Evolutionary conservation across 257 asterid species (phyloP).

Genomic region (Scutellaria barbata): DNA sequence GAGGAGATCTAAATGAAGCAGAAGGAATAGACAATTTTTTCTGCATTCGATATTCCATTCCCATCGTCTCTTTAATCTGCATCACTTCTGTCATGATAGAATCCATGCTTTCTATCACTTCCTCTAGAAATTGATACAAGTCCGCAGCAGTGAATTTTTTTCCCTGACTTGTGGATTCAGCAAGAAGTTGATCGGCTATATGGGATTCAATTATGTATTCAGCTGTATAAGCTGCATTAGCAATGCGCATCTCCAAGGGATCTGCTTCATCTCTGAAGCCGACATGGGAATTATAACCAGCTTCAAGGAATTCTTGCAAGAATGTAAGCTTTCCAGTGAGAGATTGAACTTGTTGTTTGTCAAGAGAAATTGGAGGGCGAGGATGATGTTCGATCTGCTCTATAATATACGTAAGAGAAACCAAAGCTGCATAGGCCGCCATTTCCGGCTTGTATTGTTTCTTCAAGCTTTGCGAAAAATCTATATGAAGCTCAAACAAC

Average conservation of each 20-base stretch:
- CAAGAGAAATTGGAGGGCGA: not conserved
- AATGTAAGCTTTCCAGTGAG: not conserved
- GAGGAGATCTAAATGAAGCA: not conserved
- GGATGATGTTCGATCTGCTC: not conserved
- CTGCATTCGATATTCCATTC: not conserved
- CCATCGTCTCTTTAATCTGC: constrained; percentile 18
- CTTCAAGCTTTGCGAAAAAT: no score
- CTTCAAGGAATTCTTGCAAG: not conserved
- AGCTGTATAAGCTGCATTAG: constrained; percentile 27
- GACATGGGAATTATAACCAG: no score
- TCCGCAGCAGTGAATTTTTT: no score
- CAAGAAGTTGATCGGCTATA: not conserved
- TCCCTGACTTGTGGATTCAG: no score
- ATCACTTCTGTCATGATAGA: constrained; percentile 6
- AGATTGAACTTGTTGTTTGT: not conserved
- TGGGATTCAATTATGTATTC: constrained; percentile 20
- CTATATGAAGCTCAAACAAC: no score
- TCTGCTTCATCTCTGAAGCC: not conserved
- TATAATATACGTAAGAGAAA: not conserved
- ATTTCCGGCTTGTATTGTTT: not conserved
- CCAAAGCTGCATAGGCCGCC: not conserved
- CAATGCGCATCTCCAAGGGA: constrained; percentile 25
- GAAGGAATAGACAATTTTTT: not conserved
- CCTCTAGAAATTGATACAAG: not conserved
- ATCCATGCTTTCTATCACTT: constrained; percentile 7